phyloP scores from a whole-genome alignment of 495 filamentous ascomycete genomes.

The Penicillium ucsense region DNA sequence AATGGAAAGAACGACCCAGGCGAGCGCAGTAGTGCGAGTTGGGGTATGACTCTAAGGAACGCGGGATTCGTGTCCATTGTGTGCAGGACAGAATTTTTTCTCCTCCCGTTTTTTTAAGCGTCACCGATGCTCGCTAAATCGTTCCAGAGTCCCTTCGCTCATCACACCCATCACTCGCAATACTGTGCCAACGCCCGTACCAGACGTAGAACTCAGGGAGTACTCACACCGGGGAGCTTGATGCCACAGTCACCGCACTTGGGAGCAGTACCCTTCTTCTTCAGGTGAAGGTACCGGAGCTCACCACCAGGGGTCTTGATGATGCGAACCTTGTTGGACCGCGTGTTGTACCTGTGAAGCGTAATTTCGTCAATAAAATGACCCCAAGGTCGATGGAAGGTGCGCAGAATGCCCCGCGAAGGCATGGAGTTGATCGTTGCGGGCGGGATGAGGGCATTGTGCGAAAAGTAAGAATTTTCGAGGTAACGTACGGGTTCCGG shows the following conservation, averaged over 20 bases:
- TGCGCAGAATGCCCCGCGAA: too few relatives aligned
- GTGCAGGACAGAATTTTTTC: slow-evolving; percentile 9
- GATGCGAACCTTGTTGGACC: slow-evolving; percentile 92
- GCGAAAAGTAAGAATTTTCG: slow-evolving; percentile 15
- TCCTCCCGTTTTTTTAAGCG: slow-evolving; percentile 3
- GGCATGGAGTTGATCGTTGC: slow-evolving; percentile 1
- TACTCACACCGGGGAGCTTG: slow-evolving; percentile 89
- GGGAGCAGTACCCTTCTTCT: slow-evolving; percentile 92
- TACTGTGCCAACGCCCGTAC: slow-evolving; percentile 10
- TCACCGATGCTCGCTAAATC: too few relatives aligned
- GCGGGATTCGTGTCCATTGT: not conserved
- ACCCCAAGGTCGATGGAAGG: not conserved
- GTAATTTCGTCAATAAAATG: slow-evolving; percentile 28
- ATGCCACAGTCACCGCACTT: slow-evolving; percentile 98
- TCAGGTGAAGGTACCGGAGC: slow-evolving; percentile 93
- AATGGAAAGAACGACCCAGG: not conserved
- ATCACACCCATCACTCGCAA: slow-evolving; percentile 5
- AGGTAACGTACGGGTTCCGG: slow-evolving; percentile 73
- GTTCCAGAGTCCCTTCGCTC: too few relatives aligned
- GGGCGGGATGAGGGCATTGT: slow-evolving; percentile 7
- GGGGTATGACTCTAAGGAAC: slow-evolving; percentile 3
- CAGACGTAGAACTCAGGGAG: slow-evolving; percentile 13
- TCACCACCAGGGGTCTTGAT: slow-evolving; percentile 93
- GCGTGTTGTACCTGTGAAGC: slow-evolving; percentile 76
- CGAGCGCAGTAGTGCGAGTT: slow-evolving; percentile 1